Base-by-base conservation (phyloP, 1,284 basidiomycete genomes). In the Sporisorium sorghi region DNA sequence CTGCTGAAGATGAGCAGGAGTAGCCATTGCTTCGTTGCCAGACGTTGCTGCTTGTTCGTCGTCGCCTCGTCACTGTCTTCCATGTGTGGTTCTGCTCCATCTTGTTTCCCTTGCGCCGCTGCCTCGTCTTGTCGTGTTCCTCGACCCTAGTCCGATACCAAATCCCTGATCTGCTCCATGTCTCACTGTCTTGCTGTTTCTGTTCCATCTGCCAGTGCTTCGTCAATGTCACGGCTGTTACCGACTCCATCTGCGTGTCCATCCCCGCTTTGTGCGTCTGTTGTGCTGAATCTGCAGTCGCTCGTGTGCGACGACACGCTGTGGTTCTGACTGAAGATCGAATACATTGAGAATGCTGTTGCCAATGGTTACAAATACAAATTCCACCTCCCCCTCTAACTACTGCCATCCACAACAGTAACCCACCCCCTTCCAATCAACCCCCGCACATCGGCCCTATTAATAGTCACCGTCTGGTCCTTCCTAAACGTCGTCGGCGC, bases 391-490 rank as follows among this genome's bases (percentile, higher is more conserved):
- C 28, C 8, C n/a, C 21, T 7, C n/a, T 56, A 62, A 0, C 37
- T 42, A 15, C n/a, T 52, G 2, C 42, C 57, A 55, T 70, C 61
- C 5, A 70, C 28, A 10, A 70, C 52, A 5, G 42, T 55, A 0
- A 70, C 60, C 67, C 67, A 70, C 2, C 67, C 67, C 35, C 67
- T 59, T 14, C 50, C 58, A 23, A 70, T 70, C 30, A 70, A 24
- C 0, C 24, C 49, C 23, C 67, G 52, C 2, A 70, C 61, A n/a
- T 70, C 61, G 2, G 32, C 30, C 15, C 61, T 56, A 35, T 30
- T 57, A 21, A 70, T 70, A 5, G 61, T 70, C 11, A 70, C 53
- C 2, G 67, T 70, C 30, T 70, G 67, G 12, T 60, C 67, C 52
- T 70, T 70, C 17, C 35, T 39, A 14, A 70, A 57, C 12, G 48